Conservation (phyloP, 495 filamentous ascomycete species). For the Jackrogersella minutella region DNA sequence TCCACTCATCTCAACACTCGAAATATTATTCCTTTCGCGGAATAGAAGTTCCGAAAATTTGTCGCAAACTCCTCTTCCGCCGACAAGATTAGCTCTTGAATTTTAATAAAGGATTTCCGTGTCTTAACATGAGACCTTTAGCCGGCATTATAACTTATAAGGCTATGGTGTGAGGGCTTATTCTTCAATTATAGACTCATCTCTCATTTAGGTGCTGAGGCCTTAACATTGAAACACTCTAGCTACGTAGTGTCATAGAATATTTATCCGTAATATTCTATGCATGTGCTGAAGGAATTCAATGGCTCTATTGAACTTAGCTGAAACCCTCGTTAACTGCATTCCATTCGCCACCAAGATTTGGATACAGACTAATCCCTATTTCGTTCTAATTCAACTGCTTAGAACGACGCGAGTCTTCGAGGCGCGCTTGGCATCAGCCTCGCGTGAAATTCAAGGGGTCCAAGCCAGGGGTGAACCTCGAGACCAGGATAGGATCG, state of each 20-base stretch:
- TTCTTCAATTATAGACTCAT: constrained; percentile 12
- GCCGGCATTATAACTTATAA: constrained; percentile 19
- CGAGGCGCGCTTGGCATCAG: constrained; percentile 36
- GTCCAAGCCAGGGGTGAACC: constrained; percentile 28
- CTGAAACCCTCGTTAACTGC: constrained; percentile 24
- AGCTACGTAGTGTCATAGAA: not conserved
- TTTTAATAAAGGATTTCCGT: constrained; percentile 9
- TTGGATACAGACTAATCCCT: constrained; percentile 12
- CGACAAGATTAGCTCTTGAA: not conserved
- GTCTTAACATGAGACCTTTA: constrained; percentile 18
- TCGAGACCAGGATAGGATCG: constrained; percentile 18
- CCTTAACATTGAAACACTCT: too few species aligned
- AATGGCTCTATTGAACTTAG: constrained; percentile 16
- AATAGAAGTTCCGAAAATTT: constrained; percentile 21
- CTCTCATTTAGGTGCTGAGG: constrained; percentile 13
- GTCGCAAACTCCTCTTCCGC: constrained; percentile 18
- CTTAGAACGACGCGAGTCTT: constrained; percentile 15
- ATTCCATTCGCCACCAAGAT: constrained; percentile 23
- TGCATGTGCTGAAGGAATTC: constrained; percentile 28
- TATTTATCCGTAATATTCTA: constrained; percentile 20
- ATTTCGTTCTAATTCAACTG: constrained; percentile 22
- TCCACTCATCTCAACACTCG: not conserved
- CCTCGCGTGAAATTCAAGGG: constrained; percentile 40
- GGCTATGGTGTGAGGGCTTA: constrained; percentile 8
- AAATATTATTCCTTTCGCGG: constrained; percentile 14